Evolutionary conservation across 2,329 filamentous ascomycete species (phyloP), one percentile per base, ranked within the genome.

Genomic region (Claviceps spartinae): DNA sequence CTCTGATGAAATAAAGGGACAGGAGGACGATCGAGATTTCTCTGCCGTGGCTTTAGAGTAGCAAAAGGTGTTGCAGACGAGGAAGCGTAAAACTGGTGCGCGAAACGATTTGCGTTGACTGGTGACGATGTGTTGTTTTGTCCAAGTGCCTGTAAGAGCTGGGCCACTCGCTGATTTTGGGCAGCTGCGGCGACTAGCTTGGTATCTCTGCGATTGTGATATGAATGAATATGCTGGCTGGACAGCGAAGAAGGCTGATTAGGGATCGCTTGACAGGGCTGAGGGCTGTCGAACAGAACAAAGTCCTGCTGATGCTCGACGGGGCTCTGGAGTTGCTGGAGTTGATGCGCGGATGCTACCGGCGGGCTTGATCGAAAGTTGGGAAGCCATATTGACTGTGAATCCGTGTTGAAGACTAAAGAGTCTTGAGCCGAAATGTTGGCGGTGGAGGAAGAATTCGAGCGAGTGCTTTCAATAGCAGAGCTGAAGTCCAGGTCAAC

Each of bases 341-440:
- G 71, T 68, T 79, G 70, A 60, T 73, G 78, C 72, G 75, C 75
- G 72, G 78, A 67, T 72, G 70, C 61, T 73, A 78, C 80, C 80
- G 78, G 78, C 77, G 74, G 76, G 76, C 72, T 78, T 68, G 73
- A 63, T 64, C 75, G 73, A 74, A 73, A 80, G 74, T 81, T 82
- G 77, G 83, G 79, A 82, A 77, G 84, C 86, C 86, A 90, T 90
- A 77, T 63, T 88, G 81, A 80, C 72, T 76, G 76, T 69, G 81
- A 79, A 86, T 85, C 85, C 85, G 85, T 89, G 78, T 77, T 88
- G 83, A 84, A 83, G 82, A 86, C 82, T 79, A 75, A 65, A 61
- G 77, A 79, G 79, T 83, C 82, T 80, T 75, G 78, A 65, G 70
- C 67, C 72, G 74, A 67, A 78, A 81, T 81, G 72, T 72, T 81